Base-by-base conservation (phyloP, 1,284 basidiomycete genomes). In the Ustilago shanxiensis region DNA sequence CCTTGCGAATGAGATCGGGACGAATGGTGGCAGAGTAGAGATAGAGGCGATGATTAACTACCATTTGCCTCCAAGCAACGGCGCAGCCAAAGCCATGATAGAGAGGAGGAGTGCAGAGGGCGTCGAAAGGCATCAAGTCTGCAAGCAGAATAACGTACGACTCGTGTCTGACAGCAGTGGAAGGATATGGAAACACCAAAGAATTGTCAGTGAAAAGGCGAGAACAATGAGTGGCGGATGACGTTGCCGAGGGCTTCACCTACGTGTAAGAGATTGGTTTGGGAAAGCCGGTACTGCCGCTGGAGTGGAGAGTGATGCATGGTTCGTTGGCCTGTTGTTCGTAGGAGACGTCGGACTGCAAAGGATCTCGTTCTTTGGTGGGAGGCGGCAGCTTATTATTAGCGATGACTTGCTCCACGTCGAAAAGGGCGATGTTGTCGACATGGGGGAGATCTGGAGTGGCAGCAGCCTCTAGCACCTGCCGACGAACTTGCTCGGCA, bases 271-370 rank as follows among this genome's bases (percentile, higher is more conserved):
- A 39, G 37, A 72, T 61, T 7, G 69, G 62, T 59, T 78, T 80
- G 1, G 78, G 78, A 20, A 74, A 65, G 50, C 75, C 71, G 2
- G 78, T 80, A 29, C 75, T 75, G 13, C 78, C 78, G 45, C 71
- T 74, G 8, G 74, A 77, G 45, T 80, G 78, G 24, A 77, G 14
- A 6, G 54, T 72, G 53, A 74, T 61, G 9, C 63, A 22, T n/a
- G 60, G 55, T 9, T 68, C 63, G 0, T 56, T 44, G 6, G 50
- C 66, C 35, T 66, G 61, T 37, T 64, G 65, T 10, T 50, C 50
- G 51, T 60, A 72, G 3, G 66, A 33, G 7, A 69, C 39, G 1
- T 63, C 56, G 2, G 56, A 26, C 16, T 54, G 66, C 37, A 26
- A 60, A 3, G 66, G 66, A 47, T 73, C 66, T 22, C 45, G 51